Conservation (phyloP, 257 asterid species). For the Solanum chilense region DNA sequence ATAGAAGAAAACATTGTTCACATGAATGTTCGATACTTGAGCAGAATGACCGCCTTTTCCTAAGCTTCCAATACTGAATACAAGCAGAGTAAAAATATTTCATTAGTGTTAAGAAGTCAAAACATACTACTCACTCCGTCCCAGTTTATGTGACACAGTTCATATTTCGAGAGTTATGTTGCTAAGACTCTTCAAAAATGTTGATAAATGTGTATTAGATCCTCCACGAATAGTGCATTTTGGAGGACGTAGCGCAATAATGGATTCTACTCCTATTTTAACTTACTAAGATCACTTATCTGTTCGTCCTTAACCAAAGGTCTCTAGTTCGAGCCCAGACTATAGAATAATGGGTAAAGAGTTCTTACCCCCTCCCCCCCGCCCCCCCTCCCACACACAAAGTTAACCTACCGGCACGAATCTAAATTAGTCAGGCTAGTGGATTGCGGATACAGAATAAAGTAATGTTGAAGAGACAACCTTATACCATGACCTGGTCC, state of each 20-base stretch:
- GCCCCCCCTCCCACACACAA: too few species aligned
- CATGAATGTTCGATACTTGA: constrained; percentile 43
- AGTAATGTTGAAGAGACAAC: constrained; percentile 6
- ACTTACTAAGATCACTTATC: too few species aligned
- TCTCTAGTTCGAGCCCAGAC: not conserved
- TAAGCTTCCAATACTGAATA: constrained; percentile 66
- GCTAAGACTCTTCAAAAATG: not conserved
- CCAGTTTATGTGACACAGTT: not conserved
- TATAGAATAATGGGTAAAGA: not conserved
- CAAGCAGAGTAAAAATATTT: not conserved
- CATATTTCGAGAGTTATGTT: not conserved
- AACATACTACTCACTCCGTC: not conserved
- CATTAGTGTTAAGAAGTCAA: not conserved
- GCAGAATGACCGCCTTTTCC: constrained; percentile 43
- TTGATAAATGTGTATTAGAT: fast-evolving
- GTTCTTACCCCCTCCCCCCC: too few species aligned
- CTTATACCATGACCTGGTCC: constrained; percentile 93
- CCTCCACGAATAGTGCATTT: not conserved
- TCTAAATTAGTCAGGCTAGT: not conserved
- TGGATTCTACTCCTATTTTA: too few species aligned
- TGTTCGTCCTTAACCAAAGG: not conserved
- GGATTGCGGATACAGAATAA: not conserved
- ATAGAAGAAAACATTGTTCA: constrained; percentile 27
- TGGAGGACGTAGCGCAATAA: not conserved
- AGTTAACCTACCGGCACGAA: not conserved